Conservation (phyloP, 75 land plant genomes). For the Pinus taeda region DNA sequence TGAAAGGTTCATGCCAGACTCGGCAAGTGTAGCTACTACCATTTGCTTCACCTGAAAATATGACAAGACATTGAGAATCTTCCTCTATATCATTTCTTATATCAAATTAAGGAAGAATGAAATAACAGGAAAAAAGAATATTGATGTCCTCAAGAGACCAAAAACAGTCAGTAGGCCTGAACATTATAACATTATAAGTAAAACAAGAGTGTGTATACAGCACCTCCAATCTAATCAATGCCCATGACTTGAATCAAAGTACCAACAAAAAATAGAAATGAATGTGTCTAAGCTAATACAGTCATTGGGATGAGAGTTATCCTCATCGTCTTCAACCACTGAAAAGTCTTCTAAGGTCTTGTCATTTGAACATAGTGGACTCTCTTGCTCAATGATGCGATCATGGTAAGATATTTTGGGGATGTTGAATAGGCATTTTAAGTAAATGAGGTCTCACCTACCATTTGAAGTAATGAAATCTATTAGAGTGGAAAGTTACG, state of each 20-base stretch:
- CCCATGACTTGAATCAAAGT: not conserved
- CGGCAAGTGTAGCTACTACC: constrained; percentile 74
- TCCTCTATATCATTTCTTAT: not conserved
- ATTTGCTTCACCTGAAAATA: constrained; percentile 56
- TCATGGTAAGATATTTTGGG: not conserved
- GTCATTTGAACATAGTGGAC: not conserved
- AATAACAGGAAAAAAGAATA: not conserved
- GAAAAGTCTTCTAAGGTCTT: not conserved
- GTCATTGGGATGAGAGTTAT: not conserved
- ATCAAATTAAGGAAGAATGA: not conserved
- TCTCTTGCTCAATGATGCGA: not conserved
- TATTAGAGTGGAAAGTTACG: too few species aligned
- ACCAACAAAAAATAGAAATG: not conserved
- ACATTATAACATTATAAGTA: not conserved
- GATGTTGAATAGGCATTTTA: not conserved
- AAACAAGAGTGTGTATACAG: not conserved
- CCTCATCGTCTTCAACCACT: not conserved
- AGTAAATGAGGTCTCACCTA: not conserved
- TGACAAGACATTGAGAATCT: not conserved
- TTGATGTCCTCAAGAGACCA: not conserved
- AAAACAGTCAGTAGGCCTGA: not conserved
- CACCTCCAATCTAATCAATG: not conserved
- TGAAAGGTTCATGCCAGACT: constrained; percentile 67
- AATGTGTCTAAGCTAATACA: not conserved
- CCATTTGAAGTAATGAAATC: not conserved